Percentiles rank a stretch among this genome's conserved stretches.
These are phyloP conservation scores for Rhizopus stolonifer DNA, from an alignment of 371 early-diverging fungal genomes.

Conservation along the genomic window DNA sequence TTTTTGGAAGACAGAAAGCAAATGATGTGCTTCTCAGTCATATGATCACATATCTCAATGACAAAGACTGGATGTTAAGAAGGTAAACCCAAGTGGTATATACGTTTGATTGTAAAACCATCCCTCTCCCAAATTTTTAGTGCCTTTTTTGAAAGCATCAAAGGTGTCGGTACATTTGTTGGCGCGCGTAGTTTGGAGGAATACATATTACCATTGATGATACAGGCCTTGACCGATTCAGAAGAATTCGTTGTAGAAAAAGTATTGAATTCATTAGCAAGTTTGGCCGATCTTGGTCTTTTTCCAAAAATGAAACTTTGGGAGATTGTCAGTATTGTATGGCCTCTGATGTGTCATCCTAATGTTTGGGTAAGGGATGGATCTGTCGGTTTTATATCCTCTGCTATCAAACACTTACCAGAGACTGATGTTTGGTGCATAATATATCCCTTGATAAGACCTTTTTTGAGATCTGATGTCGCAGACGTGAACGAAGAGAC, in stretches of 20 bases:
- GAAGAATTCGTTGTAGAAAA: conserved; percentile 91
- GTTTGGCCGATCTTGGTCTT: conserved; percentile 81
- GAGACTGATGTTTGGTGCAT: conserved; percentile 79
- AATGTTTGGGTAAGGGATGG: conserved; percentile 81
- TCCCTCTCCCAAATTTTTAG: no score
- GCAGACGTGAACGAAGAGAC: conserved; percentile 62
- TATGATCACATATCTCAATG: conserved; percentile 94
- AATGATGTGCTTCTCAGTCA: conserved; percentile 86
- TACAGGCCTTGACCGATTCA: conserved; percentile 86
- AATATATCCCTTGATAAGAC: conserved; percentile 71
- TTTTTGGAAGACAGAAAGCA: conserved; percentile 81
- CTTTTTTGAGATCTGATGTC: conserved; percentile 70
- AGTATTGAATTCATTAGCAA: conserved; percentile 79
- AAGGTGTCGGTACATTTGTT: conserved; percentile 86
- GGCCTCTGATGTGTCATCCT: conserved; percentile 82
- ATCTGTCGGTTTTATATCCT: conserved; percentile 74
- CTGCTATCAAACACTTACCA: conserved; percentile 64
- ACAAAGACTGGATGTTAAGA: conserved; percentile 88
- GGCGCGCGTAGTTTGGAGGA: conserved; percentile 85
- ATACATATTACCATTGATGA: conserved; percentile 91
- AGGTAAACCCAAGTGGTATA: conserved; percentile 42
- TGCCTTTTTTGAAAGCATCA: conserved; percentile 89
- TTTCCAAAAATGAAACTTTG: conserved; percentile 79
- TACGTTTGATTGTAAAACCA: background rate
- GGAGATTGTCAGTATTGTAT: conserved; percentile 67